A percentile compares a stretch with the other conserved stretches of the same genome.
Conservation (phyloP, 2,329 filamentous ascomycete species). For the Trichothecium roseum region DNA sequence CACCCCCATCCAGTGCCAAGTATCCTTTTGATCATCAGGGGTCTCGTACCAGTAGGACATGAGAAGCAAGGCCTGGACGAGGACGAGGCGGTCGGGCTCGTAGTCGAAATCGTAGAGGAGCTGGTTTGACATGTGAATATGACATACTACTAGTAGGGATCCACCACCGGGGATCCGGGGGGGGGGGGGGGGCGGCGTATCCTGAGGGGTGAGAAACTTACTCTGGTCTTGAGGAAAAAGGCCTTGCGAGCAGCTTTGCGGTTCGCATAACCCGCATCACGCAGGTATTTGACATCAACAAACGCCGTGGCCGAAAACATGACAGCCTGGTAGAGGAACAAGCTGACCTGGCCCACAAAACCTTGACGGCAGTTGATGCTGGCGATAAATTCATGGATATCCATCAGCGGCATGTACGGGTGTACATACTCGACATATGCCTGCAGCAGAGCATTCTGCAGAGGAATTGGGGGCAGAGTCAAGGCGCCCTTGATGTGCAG, state of each 20-base stretch:
- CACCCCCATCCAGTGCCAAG: conserved; percentile 98
- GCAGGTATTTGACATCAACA: conserved; percentile 68
- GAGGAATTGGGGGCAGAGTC: conserved; percentile 55
- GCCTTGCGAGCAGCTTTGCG: conserved; percentile 76
- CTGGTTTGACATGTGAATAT: conserved; percentile 29
- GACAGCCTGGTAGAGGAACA: conserved; percentile 84
- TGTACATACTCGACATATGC: conserved; percentile 85
- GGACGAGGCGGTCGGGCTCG: conserved; percentile 76
- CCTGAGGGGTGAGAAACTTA: conserved; percentile 44
- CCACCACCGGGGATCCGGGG: no score
- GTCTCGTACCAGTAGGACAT: conserved; percentile 99
- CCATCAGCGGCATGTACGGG: conserved; percentile 85
- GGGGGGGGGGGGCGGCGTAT: no score
- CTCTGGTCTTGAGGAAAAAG: conserved; percentile 82
- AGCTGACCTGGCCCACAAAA: conserved; percentile 60
- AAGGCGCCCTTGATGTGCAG: conserved; percentile 77
- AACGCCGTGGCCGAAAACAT: conserved; percentile 92
- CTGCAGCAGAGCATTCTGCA: conserved; percentile 74
- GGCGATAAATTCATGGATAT: conserved; percentile 49
- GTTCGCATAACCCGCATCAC: conserved; percentile 64
- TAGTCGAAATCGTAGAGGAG: conserved; percentile 93
- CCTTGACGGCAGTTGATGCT: conserved; percentile 59
- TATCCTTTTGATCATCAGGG: conserved; percentile 93
- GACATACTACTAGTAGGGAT: conserved; percentile 4
- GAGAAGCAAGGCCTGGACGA: conserved; percentile 79